A percentile compares a stretch with the other conserved stretches of the same genome.
These are phyloP conservation scores for Ziziphus jujuba DNA, from an alignment of 306 rosid species.

Conservation along the genomic window DNA sequence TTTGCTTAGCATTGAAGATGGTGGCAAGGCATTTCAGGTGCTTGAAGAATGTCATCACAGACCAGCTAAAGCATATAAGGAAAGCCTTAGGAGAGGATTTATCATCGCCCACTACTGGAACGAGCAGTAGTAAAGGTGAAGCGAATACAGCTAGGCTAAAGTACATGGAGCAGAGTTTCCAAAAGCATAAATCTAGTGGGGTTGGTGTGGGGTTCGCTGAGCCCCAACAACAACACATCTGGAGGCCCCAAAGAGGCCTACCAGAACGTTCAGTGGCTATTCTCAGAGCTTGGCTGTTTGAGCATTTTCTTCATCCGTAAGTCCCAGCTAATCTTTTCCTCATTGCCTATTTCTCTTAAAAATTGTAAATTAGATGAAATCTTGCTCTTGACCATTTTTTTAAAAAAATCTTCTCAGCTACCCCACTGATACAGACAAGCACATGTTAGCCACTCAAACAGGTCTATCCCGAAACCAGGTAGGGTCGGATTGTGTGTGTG, in stretches of 20 bases:
- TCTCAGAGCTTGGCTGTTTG: constrained; percentile 93
- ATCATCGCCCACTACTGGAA: constrained; percentile 35
- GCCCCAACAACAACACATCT: constrained; percentile 61
- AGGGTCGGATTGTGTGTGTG: constrained; percentile 31
- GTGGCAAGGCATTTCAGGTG: constrained; percentile 61
- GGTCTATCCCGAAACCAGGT: constrained; percentile 98
- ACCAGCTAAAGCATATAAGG: constrained; percentile 51
- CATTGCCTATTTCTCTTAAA: neutral
- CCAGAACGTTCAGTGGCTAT: constrained; percentile 87
- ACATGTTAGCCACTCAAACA: constrained; percentile 90
- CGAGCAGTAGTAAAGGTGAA: constrained; percentile 37
- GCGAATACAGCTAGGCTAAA: constrained; percentile 33
- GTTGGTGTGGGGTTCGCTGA: constrained; percentile 45
- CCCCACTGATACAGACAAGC: constrained; percentile 97
- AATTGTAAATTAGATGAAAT: constrained; percentile 8
- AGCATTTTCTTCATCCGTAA: constrained; percentile 99
- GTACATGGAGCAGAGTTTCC: constrained; percentile 61
- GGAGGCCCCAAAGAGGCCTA: constrained; percentile 97
- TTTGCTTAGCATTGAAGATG: constrained; percentile 63
- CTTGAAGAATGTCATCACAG: constrained; percentile 60
- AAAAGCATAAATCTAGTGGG: constrained; percentile 46
- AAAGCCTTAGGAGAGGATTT: constrained; percentile 58
- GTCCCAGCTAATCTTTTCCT: constrained; percentile 9
- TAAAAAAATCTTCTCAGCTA: constrained; percentile 65
- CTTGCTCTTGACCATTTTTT: neutral